Evolutionary conservation across 2,329 filamentous ascomycete genomes (phyloP), one percentile per base, ranked within the genome.

Genomic region (Neofusicoccum umdonicola): DNA sequence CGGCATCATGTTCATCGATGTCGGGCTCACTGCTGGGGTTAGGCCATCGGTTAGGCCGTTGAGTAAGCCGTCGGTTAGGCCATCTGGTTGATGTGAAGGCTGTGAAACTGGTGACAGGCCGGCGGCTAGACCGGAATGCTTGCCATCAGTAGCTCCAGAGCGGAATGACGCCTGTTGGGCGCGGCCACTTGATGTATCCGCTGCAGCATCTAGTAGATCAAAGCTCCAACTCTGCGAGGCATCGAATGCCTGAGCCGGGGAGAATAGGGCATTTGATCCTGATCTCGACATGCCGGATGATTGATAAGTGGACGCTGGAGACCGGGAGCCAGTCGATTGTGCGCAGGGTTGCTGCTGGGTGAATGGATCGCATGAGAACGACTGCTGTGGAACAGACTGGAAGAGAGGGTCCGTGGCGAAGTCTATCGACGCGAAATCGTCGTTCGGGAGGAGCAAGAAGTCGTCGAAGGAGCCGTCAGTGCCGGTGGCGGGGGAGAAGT

Each of bases 341-440:
- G 56, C 31, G 8, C 35, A 17, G 15, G 13, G 27, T 9, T 60
- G 56, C 19, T 45, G 42, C 56, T 37, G 41, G n/a, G 37, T 2
- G 31, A 47, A 47, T 8, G 56, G 41, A 37, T 60, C 56, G 7
- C 47, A 60, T 22, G 54, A 31, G 56, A 60, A 60, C 41, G 12
- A 15, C 41, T 44, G 41, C 12, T 60, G 41, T 15, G 41, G 42
- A 47, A 60, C 41, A 9, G 56, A 13, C 31, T 60, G 56, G 62
- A 64, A 64, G 34, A 58, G 62, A 19, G 51, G 62, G n/a, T 58
- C 62, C 3, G 62, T 56, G 17, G 62, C 35, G 9, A 64, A 58
- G 35, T 48, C 62, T n/a, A 64, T 58, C 12, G 62, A 48, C 17
- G 50, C 37, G 37, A 60, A 51, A 27, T 65, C 63, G 45, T 65